phyloP scores from a whole-genome alignment of 352 stramenopile genomes.

The Phytopythium helicoides region DNA sequence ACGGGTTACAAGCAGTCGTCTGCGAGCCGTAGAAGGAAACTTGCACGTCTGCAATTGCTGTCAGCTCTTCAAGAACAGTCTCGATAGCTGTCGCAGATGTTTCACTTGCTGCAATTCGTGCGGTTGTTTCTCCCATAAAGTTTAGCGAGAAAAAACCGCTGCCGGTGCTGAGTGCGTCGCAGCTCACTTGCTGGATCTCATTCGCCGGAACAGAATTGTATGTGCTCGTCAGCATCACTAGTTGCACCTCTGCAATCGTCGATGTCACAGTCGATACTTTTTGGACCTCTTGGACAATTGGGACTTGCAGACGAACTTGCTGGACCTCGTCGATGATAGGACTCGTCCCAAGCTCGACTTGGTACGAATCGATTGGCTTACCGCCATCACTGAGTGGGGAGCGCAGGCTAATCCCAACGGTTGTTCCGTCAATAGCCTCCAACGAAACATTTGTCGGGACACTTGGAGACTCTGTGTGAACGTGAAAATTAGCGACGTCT shows the following conservation, averaged over 20 bases:
- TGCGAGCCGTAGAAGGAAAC: constrained; percentile 61
- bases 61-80: constrained; percentile 85
- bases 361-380: constrained; percentile 83
- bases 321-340: constrained; percentile 86
- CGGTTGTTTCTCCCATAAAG: constrained; percentile 88
- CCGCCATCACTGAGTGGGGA: constrained; percentile 86
- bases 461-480: constrained; percentile 47
- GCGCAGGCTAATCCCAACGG: constrained; percentile 74
- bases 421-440: constrained; percentile 84
- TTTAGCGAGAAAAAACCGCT: constrained; percentile 82
- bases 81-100: constrained; percentile 75
- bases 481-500: not conserved
- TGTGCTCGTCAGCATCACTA: constrained; percentile 82
- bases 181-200: constrained; percentile 91
- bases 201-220: constrained; percentile 47
- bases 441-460: constrained; percentile 75
- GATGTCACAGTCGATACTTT: constrained; percentile 71
- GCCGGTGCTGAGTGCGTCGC: constrained; percentile 78
- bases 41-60: constrained; percentile 82
- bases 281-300: constrained; percentile 71
- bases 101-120: constrained; percentile 82
- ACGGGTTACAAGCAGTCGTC: constrained; percentile 75
- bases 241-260: constrained; percentile 82
- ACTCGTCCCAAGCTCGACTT: constrained; percentile 86
- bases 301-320: constrained; percentile 53